Evolutionary conservation across 495 filamentous ascomycete species (phyloP).

Genomic region (Pseudomonodictys pantanalensis): DNA sequence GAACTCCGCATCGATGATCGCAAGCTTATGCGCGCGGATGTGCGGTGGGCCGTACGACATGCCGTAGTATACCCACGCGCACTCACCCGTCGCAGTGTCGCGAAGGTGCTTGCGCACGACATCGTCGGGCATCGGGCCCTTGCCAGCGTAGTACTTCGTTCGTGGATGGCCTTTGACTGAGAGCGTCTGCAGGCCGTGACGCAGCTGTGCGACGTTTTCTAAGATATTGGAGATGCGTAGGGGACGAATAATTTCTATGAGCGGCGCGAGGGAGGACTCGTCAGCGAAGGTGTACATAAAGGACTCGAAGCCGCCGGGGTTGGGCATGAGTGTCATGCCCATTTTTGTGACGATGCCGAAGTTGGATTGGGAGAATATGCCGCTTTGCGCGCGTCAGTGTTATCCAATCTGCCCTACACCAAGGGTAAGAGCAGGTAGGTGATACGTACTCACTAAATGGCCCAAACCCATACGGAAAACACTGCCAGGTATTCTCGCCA

Average conservation of each 20-base stretch:
- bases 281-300: slow-evolving; percentile 30
- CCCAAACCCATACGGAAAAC: slow-evolving; percentile 29
- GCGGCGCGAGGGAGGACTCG: slow-evolving; percentile 16
- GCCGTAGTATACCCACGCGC: slow-evolving; percentile 28
- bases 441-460: slow-evolving; percentile 19
- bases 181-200: slow-evolving; percentile 26
- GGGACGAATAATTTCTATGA: slow-evolving; percentile 26
- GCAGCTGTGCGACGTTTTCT: slow-evolving; percentile 26
- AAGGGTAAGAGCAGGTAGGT: background rate
- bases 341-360: slow-evolving; percentile 30
- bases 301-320: slow-evolving; percentile 22
- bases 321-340: slow-evolving; percentile 29
- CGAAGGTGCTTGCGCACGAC: slow-evolving; percentile 5
- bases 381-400: background rate
- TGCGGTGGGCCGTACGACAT: slow-evolving; percentile 26
- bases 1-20: slow-evolving; percentile 22
- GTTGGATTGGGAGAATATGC: slow-evolving; percentile 30
- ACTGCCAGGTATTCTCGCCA: slow-evolving; percentile 25
- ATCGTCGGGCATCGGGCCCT: slow-evolving; percentile 14
- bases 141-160: slow-evolving; percentile 14
- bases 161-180: slow-evolving; percentile 19
- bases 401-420: background rate
- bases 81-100: slow-evolving; percentile 17
- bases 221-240: slow-evolving; percentile 26
- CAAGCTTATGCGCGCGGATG: slow-evolving; percentile 20